Conservation (phyloP, 192 early-diverging fungal species). For the Podila epicladia region DNA sequence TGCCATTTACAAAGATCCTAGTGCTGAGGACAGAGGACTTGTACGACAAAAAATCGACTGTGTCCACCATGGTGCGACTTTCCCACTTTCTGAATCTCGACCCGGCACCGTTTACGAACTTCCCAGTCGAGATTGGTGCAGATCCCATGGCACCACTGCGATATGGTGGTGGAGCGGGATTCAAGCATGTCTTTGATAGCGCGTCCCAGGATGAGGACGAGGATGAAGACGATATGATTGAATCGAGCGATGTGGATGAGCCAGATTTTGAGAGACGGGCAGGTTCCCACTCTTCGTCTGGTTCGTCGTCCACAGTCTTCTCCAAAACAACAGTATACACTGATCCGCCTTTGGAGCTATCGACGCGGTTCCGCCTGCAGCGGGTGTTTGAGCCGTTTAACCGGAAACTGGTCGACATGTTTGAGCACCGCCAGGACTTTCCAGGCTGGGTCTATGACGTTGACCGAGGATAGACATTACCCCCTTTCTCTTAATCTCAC, state of each 20-base stretch:
- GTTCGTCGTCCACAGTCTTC: conserved; percentile 1
- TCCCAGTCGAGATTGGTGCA: conserved; percentile 44
- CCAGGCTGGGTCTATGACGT: conserved; percentile 64
- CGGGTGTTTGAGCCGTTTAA: conserved; percentile 59
- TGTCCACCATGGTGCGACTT: conserved; percentile 44
- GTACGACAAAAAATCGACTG: conserved; percentile 42
- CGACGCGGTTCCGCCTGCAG: conserved; percentile 58
- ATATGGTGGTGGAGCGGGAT: conserved; percentile 27
- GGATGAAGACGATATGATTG: conserved; percentile 16
- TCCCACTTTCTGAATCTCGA: conserved; percentile 47
- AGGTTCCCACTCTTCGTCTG: conserved; percentile 2
- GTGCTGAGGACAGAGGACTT: conserved; percentile 46
- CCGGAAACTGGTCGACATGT: conserved; percentile 54
- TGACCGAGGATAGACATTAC: conserved; percentile 51
- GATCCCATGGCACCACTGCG: conserved; percentile 46
- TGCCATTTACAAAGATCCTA: conserved; percentile 49
- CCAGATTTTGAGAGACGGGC: conserved; percentile 25
- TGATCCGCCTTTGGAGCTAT: conserved; percentile 49
- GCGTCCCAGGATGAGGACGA: conserved; percentile 23
- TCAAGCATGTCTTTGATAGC: conserved; percentile 27
- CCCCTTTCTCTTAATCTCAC: not conserved
- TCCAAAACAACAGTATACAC: conserved; percentile 1
- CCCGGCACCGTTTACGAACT: conserved; percentile 44
- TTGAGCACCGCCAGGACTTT: conserved; percentile 58
- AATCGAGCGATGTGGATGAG: conserved; percentile 23